phyloP scores from a whole-genome alignment of 192 early-diverging fungal species.

The Backusella circina region DNA sequence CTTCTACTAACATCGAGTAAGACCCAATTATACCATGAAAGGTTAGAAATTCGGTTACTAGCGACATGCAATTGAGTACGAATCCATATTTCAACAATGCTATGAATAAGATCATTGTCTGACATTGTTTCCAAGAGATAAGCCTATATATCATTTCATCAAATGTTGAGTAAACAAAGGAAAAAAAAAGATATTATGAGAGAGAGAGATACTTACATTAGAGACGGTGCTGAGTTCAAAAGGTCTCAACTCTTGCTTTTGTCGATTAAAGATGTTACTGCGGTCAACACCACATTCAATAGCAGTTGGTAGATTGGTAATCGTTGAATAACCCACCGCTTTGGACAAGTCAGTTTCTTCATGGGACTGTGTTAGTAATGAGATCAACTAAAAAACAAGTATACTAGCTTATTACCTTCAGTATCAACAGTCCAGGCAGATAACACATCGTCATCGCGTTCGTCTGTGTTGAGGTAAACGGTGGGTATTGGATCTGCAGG shows the following conservation, averaged over 20 bases:
- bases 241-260: background rate
- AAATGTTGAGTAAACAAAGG: background rate
- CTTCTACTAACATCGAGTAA: background rate
- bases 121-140: background rate
- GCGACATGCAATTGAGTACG: background rate
- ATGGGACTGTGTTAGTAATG: background rate
- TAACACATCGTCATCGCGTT: background rate
- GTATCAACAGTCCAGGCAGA: background rate
- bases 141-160: background rate
- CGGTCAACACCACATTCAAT: background rate
- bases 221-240: background rate
- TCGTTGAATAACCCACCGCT: too few relatives aligned
- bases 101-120: background rate
- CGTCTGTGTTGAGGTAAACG: background rate
- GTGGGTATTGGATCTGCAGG: background rate
- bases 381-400: background rate
- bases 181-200: background rate
- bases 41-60: background rate
- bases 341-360: background rate
- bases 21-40: conserved; percentile 5
- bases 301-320: background rate
- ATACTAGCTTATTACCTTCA: background rate
- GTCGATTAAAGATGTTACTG: background rate
- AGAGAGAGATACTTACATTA: conserved; percentile 1
- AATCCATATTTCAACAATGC: background rate